Conservation (phyloP, 768 basidiomycete species). For the Tulasnella calospora region DNA sequence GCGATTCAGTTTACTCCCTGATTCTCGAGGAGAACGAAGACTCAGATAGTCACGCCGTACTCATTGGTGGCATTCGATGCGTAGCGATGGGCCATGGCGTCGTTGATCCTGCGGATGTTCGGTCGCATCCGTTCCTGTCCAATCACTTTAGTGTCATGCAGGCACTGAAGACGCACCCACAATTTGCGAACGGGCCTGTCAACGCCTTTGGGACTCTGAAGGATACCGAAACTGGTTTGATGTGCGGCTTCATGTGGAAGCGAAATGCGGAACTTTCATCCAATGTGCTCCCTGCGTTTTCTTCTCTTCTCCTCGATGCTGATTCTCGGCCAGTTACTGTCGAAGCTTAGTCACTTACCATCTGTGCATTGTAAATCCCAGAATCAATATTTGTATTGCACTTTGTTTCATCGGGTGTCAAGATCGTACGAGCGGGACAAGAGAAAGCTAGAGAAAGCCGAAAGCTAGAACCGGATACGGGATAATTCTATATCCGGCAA, state of each 20-base stretch:
- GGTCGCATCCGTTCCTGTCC: conserved; percentile 29
- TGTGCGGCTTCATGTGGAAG: conserved; percentile 20
- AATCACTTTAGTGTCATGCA: conserved; percentile 22
- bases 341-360: not conserved
- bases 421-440: too few species aligned
- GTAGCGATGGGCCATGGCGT: conserved; percentile 29
- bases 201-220: conserved; percentile 22
- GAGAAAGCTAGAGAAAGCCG: not conserved
- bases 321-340: not conserved
- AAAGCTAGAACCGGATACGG: not conserved
- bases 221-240: conserved; percentile 14
- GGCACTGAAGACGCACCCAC: conserved; percentile 12
- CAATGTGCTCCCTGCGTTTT: not conserved
- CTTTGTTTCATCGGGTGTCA: not conserved
- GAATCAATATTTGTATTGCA: not conserved
- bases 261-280: not conserved
- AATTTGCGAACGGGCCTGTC: not conserved
- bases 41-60: conserved; percentile 26
- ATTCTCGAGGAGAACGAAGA: conserved; percentile 23
- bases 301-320: not conserved
- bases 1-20: conserved; percentile 29
- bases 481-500: too few species aligned
- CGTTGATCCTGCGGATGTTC: conserved; percentile 19
- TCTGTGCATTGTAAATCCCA: not conserved
- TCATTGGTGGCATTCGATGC: conserved; percentile 25